Evolutionary conservation across 257 asterid genomes (phyloP).

Genomic region (Paraleonurus japonicus): DNA sequence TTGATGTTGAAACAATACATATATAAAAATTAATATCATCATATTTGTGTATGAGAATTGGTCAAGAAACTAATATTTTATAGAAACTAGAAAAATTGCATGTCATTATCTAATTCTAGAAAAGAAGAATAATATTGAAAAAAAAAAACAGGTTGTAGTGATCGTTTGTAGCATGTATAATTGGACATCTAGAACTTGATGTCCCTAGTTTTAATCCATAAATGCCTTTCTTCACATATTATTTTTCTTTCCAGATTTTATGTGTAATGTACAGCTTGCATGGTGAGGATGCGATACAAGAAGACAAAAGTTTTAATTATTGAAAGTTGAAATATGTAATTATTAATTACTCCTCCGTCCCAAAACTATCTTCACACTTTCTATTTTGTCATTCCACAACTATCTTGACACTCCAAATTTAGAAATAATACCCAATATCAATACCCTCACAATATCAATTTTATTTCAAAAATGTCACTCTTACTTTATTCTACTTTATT

Average conservation of each 20-base stretch:
- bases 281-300: background rate
- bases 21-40: background rate
- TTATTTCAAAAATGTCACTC: too few species aligned
- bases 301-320: background rate
- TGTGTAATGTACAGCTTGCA: background rate
- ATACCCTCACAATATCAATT: too few species aligned
- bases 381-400: too few species aligned
- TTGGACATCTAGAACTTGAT: background rate
- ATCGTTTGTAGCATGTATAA: constrained; percentile 4
- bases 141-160: background rate
- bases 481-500: too few species aligned
- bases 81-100: background rate
- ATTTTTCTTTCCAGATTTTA: background rate
- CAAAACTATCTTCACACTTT: too few species aligned
- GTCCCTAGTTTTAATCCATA: background rate
- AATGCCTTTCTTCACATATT: background rate
- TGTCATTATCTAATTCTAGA: background rate
- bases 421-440: too few species aligned
- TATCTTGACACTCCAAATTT: too few species aligned
- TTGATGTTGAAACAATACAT: background rate
- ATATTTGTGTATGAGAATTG: background rate
- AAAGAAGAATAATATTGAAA: background rate
- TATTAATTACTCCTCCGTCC: too few species aligned
- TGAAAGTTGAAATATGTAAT: background rate
- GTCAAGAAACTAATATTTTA: background rate